Conservation (phyloP, 2,329 filamentous ascomycete species). For the Cladosporium oxysporum region DNA sequence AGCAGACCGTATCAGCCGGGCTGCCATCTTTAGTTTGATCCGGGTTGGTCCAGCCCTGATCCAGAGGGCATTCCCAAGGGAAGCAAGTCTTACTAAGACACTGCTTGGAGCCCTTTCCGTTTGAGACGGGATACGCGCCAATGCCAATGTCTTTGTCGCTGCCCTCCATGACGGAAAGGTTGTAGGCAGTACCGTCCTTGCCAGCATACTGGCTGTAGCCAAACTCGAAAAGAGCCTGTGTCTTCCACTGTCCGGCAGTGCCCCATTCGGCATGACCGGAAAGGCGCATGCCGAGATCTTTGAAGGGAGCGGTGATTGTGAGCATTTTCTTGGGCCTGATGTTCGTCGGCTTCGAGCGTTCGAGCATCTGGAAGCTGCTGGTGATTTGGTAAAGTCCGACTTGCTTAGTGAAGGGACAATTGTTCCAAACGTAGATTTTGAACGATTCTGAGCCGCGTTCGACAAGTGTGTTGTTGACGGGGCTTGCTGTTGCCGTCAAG, state of each 20-base stretch:
- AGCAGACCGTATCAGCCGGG: constrained; percentile 37
- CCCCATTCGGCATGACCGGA: constrained; percentile 33
- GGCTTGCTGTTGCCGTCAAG: constrained; percentile 15
- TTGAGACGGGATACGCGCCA: constrained; percentile 26
- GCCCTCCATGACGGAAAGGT: constrained; percentile 31
- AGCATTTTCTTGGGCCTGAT: constrained; percentile 22
- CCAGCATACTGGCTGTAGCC: constrained; percentile 30
- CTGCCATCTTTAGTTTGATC: constrained; percentile 28
- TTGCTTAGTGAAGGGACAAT: constrained; percentile 30
- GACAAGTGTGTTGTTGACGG: constrained; percentile 16
- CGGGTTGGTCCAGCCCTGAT: constrained; percentile 33
- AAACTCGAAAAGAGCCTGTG: constrained; percentile 35
- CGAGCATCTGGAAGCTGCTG: constrained; percentile 28
- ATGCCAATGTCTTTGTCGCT: constrained; percentile 31
- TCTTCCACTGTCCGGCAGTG: constrained; percentile 29
- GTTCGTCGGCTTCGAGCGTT: constrained; percentile 26
- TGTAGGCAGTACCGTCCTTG: constrained; percentile 25
- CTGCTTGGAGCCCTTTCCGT: constrained; percentile 23
- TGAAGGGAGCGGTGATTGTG: constrained; percentile 29
- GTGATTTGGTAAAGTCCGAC: constrained; percentile 35
- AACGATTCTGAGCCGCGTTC: constrained; percentile 26
- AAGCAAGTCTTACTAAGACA: constrained; percentile 32
- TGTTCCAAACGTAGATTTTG: constrained; percentile 33
- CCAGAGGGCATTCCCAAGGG: constrained; percentile 26
- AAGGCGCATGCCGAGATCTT: constrained; percentile 33